Base-by-base conservation (phyloP, 306 rosid species). In the Ormosia emarginata region DNA sequence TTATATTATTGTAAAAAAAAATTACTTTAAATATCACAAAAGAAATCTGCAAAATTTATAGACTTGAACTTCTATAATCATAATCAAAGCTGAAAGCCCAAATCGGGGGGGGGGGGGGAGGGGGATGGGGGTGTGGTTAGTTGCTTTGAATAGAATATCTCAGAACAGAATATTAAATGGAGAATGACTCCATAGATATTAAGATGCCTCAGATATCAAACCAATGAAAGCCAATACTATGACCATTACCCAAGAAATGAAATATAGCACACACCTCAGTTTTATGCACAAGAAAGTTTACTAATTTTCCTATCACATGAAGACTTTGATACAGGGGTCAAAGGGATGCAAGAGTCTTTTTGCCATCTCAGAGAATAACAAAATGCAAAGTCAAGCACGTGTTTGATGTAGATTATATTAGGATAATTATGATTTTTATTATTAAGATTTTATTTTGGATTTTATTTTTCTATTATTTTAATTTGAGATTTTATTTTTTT, bases 231-330 rank as follows among this genome's bases (percentile, higher is more conserved):
- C 75, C 75, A 66, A 52, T 34, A 61, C 39, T 37, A 65, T 5
- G 24, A 52, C 37, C 81, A 67, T 34, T 18, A 41, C 33, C 58
- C 37, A 58, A 3, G 78, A 36, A 79, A 70, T 68, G 69, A 55
- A 67, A 78, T 55, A 43, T 82, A 82, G 36, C 50, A 58, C 65
- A 47, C 41, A 68, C 11, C 82, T 49, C 46, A 82, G 67, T 6
- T 57, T 40, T 37, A 76, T 24, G 78, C 36, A 53, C 11, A 57
- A 59, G 30, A 72, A 39, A 40, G 67, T 13, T 67, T 13, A 67
- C 58, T 32, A 24, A 8, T 62, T 47, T 9, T 67, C 69, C 67
- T 81, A 53, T 56, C 8, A 57, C 53, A 17, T 32, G 62, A 74
- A 74, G 64, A 53, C 44, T 75, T 47, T 52, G 49, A 5, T 33